Base-by-base conservation (phyloP, 1,284 basidiomycete genomes). In the Serendipita sp. region DNA sequence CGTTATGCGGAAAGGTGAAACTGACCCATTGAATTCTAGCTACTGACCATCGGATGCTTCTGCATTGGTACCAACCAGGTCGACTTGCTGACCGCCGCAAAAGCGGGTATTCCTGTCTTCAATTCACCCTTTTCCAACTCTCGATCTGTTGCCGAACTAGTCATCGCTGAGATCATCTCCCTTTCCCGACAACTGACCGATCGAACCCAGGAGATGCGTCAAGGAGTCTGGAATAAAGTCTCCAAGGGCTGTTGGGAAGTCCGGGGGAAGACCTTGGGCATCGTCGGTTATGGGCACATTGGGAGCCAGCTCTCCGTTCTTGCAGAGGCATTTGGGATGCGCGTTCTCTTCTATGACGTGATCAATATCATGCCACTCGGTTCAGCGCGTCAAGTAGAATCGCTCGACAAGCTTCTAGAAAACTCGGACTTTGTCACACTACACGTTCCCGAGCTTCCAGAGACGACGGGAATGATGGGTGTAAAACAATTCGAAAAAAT, bases 71-170 rank as follows among this genome's bases (percentile, higher is more conserved):
- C 93, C 66, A 99, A 99, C 76, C 96, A 99, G 75, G 96, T 99
- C 69, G 93, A 98, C 74, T 85, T 99, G 61, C 68, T 74, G 50
- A 83, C 88, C 2, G 93, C 95, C 43, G 85, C 91, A 60, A 83
- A 84, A 65, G 85, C 88, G 64, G 96, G 96, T 68, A 91, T 99
- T 67, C 91, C 94, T 43, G 96, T 99, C 63, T 99, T 99, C 83
- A 99, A 99, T 76, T 99, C 95, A 12, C 96, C 96, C 38, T 99
- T 99, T 78, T 95, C 96, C 74, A 99, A 99, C 78, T 99, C 96
- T 47, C 91, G 96, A 67, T 98, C 95, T 0, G 96, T 99, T 61
- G 96, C 96, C 58, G 96, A 99, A 77, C 85, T 99, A 60, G 96
- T 99, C 73, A 87, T 99, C 72, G 83, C 85, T 65, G 96, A 99